Conservation (phyloP, 352 stramenopile genomes). For the Globisporangium irregulare region DNA sequence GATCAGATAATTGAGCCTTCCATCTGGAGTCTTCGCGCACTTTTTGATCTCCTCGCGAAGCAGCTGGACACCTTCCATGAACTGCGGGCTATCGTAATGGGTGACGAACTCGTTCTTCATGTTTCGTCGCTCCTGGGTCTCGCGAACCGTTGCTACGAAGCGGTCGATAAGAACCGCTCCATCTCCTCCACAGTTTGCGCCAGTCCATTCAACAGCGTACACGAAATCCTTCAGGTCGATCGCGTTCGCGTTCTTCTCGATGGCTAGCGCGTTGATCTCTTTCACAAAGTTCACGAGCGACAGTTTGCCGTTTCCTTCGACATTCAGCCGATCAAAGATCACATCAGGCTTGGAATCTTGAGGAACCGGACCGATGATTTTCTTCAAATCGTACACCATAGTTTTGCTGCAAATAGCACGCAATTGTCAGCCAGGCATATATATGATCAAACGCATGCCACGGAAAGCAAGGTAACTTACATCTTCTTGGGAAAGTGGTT, state of each 20-base stretch:
- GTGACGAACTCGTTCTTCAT: slow-evolving; percentile 86
- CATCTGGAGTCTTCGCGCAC: slow-evolving; percentile 75
- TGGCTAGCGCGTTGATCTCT: slow-evolving; percentile 51
- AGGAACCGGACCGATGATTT: slow-evolving; percentile 49
- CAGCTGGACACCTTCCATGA: slow-evolving; percentile 68
- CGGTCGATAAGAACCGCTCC: slow-evolving; percentile 69
- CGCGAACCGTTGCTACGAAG: slow-evolving; percentile 62
- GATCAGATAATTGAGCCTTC: slow-evolving; percentile 68
- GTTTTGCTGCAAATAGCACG: slow-evolving; percentile 31
- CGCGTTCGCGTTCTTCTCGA: slow-evolving; percentile 47
- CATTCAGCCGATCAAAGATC: slow-evolving; percentile 69
- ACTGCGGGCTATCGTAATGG: slow-evolving; percentile 75
- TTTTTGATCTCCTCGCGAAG: slow-evolving; percentile 71
- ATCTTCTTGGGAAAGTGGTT: slow-evolving; percentile 83
- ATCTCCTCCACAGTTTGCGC: slow-evolving; percentile 66
- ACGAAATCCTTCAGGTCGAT: slow-evolving; percentile 71
- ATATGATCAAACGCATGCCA: neutral
- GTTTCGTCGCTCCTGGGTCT: slow-evolving; percentile 69
- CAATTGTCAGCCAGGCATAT: neutral
- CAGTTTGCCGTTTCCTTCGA: slow-evolving; percentile 70
- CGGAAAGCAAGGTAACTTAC: slow-evolving; percentile 26
- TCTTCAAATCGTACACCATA: slow-evolving; percentile 70
- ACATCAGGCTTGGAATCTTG: slow-evolving; percentile 36
- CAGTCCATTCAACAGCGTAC: slow-evolving; percentile 73
- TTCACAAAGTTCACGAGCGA: slow-evolving; percentile 52